phyloP scores from a whole-genome alignment of 2,329 filamentous ascomycete genomes.

The Venturiaceae sp. region DNA sequence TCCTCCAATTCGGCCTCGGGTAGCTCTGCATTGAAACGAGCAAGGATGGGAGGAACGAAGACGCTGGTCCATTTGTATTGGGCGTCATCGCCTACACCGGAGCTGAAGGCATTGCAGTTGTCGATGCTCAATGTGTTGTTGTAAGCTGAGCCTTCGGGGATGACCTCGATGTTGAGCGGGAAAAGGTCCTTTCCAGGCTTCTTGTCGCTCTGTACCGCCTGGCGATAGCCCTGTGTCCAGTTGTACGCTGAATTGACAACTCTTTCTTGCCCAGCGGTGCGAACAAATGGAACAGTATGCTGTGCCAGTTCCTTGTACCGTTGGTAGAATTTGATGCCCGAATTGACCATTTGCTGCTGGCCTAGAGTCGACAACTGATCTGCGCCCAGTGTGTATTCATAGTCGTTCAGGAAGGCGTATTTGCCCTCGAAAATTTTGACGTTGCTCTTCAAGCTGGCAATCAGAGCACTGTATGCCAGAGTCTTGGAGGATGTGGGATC shows the following conservation, averaged over 20 bases:
- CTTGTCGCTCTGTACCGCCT: constrained; percentile 28
- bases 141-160: constrained; percentile 54
- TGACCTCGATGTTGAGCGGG: constrained; percentile 50
- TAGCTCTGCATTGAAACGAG: constrained; percentile 59
- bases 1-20: constrained; percentile 55
- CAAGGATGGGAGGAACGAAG: constrained; percentile 59
- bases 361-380: constrained; percentile 63
- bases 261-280: constrained; percentile 59
- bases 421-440: constrained; percentile 46
- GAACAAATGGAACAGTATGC: constrained; percentile 55
- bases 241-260: constrained; percentile 66
- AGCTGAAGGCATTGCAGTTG: constrained; percentile 62
- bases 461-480: constrained; percentile 49
- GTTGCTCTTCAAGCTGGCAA: constrained; percentile 55
- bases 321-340: constrained; percentile 64
- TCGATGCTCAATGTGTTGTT: constrained; percentile 81
- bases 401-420: constrained; percentile 62
- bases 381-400: constrained; percentile 59
- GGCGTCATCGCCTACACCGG: constrained; percentile 38
- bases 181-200: constrained; percentile 30
- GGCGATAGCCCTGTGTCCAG: constrained; percentile 66
- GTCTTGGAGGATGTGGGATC: constrained; percentile 67
- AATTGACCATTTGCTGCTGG: constrained; percentile 60
- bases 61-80: constrained; percentile 49
- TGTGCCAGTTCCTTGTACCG: constrained; percentile 58